phyloP scores from a whole-genome alignment of 306 rosid species.

The Inga oerstediana region DNA sequence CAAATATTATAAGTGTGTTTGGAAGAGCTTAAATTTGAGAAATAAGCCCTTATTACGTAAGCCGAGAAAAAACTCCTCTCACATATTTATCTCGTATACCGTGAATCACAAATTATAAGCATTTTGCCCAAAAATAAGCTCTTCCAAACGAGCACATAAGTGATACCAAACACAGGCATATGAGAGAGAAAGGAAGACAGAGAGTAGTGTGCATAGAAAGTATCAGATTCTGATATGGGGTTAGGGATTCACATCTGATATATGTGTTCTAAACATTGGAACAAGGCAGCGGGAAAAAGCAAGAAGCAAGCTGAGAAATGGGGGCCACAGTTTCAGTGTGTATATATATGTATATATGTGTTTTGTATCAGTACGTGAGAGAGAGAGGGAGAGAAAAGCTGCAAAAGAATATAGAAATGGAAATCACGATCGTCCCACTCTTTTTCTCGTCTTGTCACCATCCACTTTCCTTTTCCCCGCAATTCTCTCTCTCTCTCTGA shows the following conservation, averaged over 20 bases:
- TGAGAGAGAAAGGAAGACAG: neutral
- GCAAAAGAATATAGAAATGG: conserved; percentile 86
- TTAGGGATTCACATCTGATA: neutral
- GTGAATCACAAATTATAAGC: too few species aligned
- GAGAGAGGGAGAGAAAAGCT: conserved; percentile 53
- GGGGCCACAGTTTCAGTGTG: conserved; percentile 50
- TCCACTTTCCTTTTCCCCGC: conserved; percentile 57
- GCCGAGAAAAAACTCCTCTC: too few species aligned
- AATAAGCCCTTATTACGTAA: too few species aligned
- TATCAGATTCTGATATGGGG: neutral
- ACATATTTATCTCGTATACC: too few species aligned
- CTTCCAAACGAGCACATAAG: too few species aligned
- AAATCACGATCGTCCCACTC: conserved; percentile 80
- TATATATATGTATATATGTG: neutral
- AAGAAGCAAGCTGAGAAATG: conserved; percentile 45
- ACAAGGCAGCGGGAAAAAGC: neutral
- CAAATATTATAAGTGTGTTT: too few species aligned
- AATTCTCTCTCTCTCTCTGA: conserved; percentile 8
- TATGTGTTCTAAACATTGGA: neutral
- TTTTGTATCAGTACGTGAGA: conserved; percentile 1
- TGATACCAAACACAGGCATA: too few species aligned
- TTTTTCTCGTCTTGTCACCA: conserved; percentile 68
- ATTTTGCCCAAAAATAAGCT: too few species aligned
- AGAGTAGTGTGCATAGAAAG: neutral
- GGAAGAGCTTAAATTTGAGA: too few species aligned